Conservation (phyloP, 2,329 filamentous ascomycete genomes). For the Aspergillus texensis region DNA sequence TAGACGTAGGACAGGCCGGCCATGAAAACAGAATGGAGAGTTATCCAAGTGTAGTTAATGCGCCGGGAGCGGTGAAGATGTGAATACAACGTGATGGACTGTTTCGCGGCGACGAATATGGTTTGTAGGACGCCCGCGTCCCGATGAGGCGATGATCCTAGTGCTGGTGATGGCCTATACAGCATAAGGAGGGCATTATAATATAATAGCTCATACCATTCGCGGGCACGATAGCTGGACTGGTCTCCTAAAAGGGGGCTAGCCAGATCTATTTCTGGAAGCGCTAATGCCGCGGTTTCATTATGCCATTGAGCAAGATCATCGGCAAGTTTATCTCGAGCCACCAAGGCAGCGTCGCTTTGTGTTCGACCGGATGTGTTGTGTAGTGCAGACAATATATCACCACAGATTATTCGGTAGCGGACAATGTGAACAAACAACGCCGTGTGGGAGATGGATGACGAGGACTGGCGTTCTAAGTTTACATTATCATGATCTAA, state of each 20-base stretch:
- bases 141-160: not conserved
- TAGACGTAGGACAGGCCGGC: not conserved
- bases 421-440: not conserved
- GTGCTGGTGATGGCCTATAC: not conserved
- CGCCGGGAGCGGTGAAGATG: not conserved
- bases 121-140: not conserved
- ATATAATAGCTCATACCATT: not conserved
- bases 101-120: not conserved
- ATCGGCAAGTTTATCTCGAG: not conserved
- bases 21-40: not conserved
- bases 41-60: not conserved
- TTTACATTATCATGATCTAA: not conserved
- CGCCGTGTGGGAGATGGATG: not conserved
- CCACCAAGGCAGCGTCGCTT: not conserved
- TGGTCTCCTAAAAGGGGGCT: not conserved
- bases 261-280: not conserved
- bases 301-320: not conserved
- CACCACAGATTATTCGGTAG: not conserved
- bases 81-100: not conserved
- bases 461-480: not conserved
- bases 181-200: not conserved
- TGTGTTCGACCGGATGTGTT: not conserved
- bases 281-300: not conserved
- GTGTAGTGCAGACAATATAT: not conserved
- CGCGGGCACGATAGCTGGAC: not conserved